Evolutionary conservation across 2,329 filamentous ascomycete species (phyloP), one percentile per base, ranked within the genome.

Genomic region (Elsinoe arachidis): DNA sequence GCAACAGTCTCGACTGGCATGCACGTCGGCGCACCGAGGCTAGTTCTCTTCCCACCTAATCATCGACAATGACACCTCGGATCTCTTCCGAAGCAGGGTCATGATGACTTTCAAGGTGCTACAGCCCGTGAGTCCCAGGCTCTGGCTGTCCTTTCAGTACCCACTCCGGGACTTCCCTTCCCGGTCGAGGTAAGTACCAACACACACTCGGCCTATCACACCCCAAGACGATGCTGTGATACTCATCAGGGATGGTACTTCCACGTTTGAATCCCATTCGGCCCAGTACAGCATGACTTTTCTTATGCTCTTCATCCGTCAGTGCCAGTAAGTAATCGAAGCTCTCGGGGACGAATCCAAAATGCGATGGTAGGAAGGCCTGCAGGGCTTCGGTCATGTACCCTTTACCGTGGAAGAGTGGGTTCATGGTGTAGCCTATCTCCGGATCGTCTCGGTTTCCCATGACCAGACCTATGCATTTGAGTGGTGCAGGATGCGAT

Each of bases 361-460:
- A 53, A 14, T 35, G 49, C 33, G 30, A 23, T 14, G 26, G n/a
- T 14, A 53, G 11, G 52, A 56, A 61, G 2, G 60, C 60, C 23
- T 37, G 37, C 60, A 64, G 14, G 6, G 62, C 62, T 38, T 63
- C 61, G 30, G 60, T 58, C 12, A 61, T 61, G 41, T 58, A 62
- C 2, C 62, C 62, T 33, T 57, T 52, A 39, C 62, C 61, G 55
- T 58, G 61, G 15, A 55, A 44, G 5, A 37, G 38, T 5, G 61
- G 57, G 38, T 51, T 52, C 35, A 62, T 62, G 15, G 58, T 55
- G 51, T 64, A 64, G 9, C 61, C 61, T 30, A 64, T 58, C 30
- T 62, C 57, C n/a, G 61, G 60, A 15, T 57, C 41, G 17, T n/a
- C 17, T 53, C 41, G 43, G n/a, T 41, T 49, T 11, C 62, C 60